phyloP scores from a whole-genome alignment of 2,329 filamentous ascomycete genomes.

The Gnomoniopsis sp. region DNA sequence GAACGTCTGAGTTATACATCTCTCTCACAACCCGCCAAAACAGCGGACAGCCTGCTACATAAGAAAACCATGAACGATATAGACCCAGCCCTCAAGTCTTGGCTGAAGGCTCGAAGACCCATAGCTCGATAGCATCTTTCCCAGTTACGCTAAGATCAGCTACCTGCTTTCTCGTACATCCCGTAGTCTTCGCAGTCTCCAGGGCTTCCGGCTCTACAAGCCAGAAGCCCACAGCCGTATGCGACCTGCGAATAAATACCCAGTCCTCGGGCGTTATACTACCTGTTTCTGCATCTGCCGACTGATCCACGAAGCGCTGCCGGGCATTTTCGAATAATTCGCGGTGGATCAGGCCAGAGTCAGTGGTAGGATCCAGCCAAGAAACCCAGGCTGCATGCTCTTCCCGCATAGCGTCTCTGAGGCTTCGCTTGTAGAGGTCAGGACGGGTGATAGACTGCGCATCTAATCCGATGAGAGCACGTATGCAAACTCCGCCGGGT shows the following conservation, averaged over 20 bases:
- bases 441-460: not conserved
- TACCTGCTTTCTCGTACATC: not conserved
- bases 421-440: not conserved
- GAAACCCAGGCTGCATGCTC: not conserved
- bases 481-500: not conserved
- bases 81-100: too few species aligned
- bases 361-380: not conserved
- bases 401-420: not conserved
- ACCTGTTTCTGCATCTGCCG: not conserved
- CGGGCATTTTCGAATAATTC: not conserved
- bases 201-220: not conserved
- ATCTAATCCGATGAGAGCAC: not conserved
- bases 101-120: not conserved
- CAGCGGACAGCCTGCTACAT: too few species aligned
- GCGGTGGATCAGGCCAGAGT: not conserved
- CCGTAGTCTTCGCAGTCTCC: not conserved
- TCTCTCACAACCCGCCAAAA: too few species aligned
- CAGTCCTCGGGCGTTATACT: not conserved
- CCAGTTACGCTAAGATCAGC: not conserved
- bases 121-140: not conserved
- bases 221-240: slow-evolving; percentile 9
- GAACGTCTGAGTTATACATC: too few species aligned
- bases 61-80: too few species aligned
- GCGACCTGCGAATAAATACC: not conserved
- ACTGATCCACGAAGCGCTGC: not conserved